Evolutionary conservation across 106 monocot species (phyloP), one percentile per base, ranked within the genome.

Genomic region (Dendrobium officinale): DNA sequence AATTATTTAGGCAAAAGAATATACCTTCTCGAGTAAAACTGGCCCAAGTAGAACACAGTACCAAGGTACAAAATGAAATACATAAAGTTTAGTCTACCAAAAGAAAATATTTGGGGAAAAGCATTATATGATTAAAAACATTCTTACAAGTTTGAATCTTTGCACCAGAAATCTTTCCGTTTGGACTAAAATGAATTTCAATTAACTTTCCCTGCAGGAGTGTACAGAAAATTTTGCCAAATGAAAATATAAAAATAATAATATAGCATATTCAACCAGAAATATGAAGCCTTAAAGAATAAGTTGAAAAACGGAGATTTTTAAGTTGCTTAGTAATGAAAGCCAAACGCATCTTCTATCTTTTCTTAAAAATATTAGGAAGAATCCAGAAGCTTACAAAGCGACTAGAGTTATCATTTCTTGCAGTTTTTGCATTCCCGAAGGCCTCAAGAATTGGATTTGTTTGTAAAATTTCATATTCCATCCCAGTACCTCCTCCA

Each of bases 21-120:
- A 9, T 91, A 98, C 97, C 94, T 98, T 98, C 83, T 98, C 97
- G 59, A 98, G 97, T 79, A 98, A 77, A 91, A 98, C 97, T 98
- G 83, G 24, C 55, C 61, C 11, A 58, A 73, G 59, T 15, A 18
- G 74, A 48, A 51, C 78, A 24, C 8, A 51, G 18, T 20, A 41
- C 17, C 41, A 20, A 56, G 81, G 29, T 11, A 80, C 31, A 82
- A 79, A 82, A 79, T 41, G 11, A 75, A 83, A 22, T 55, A 48
- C 64, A 81, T 41, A 13, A 77, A 58, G 18, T 80, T 79, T 55
- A 76, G 51, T 76, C 20, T 81, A 16, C 9, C 80, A 18, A 68
- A 49, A 79, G 47, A 72, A 75, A 67, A 70, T 40, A 67, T 41
- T 64, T 19, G 17, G 43, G 27, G 42, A 42, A 16, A 45, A 29